phyloP scores from a whole-genome alignment of 108 stramenopile species.

The Cyclotella choctawhatcheeana region DNA sequence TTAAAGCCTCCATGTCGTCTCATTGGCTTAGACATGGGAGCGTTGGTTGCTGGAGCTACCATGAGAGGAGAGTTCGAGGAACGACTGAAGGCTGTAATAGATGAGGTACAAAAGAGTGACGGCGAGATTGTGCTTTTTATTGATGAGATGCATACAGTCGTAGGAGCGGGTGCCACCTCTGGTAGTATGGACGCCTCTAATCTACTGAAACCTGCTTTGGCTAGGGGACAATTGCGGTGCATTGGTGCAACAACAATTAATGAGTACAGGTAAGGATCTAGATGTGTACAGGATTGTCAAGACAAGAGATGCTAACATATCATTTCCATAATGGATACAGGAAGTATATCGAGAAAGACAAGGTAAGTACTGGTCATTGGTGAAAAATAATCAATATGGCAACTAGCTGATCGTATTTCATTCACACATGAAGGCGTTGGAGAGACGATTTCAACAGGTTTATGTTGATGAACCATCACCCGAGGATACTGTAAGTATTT shows the following conservation, averaged over 20 bases:
- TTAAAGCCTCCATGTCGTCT: conserved; percentile 80
- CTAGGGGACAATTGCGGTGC: conserved; percentile 96
- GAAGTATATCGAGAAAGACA: conserved; percentile 97
- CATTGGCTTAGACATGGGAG: conserved; percentile 96
- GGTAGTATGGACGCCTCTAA: conserved; percentile 98
- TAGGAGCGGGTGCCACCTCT: conserved; percentile 75
- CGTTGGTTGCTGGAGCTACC: conserved; percentile 97
- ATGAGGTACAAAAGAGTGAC: conserved; percentile 94
- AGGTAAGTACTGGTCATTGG: too few relatives aligned
- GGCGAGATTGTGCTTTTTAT: conserved; percentile 98
- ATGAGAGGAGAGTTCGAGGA: conserved; percentile 99
- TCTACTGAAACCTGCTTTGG: conserved; percentile 97
- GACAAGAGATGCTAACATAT: too few relatives aligned
- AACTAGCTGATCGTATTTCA: too few relatives aligned
- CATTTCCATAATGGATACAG: too few relatives aligned
- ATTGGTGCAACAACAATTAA: conserved; percentile 98
- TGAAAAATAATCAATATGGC: too few relatives aligned
- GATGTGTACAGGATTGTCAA: too few relatives aligned
- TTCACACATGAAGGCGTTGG: too few relatives aligned
- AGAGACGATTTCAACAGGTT: conserved; percentile 99
- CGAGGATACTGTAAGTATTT: conserved; percentile 98
- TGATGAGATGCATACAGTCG: conserved; percentile 97
- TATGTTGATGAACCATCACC: conserved; percentile 94
- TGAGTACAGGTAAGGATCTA: too few relatives aligned
- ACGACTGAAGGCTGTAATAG: conserved; percentile 97